Evolutionary conservation across 2,329 filamentous ascomycete genomes (phyloP).

Genomic region (Pseudodiploospora longispora): DNA sequence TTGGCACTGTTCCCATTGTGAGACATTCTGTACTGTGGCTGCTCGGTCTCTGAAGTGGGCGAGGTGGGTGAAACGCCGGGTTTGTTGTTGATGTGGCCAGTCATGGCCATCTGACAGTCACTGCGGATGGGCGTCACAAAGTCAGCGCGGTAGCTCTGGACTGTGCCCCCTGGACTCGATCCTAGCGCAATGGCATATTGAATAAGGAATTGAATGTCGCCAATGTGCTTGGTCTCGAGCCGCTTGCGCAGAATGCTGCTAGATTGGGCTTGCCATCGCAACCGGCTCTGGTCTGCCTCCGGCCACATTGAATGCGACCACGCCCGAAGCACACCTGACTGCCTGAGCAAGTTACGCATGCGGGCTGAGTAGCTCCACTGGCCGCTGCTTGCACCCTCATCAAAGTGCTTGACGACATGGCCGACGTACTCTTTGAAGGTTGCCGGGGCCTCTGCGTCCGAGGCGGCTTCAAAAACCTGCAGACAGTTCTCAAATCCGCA

Average conservation of each 20-base stretch:
- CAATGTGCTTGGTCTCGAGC: slow-evolving; percentile 37
- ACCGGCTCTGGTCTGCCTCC: slow-evolving; percentile 23
- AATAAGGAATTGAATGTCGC: slow-evolving; percentile 29
- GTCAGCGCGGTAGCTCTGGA: slow-evolving; percentile 21
- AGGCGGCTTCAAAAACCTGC: slow-evolving; percentile 34
- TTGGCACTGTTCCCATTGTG: slow-evolving; percentile 17
- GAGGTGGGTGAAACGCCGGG: slow-evolving; percentile 14
- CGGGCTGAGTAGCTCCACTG: slow-evolving; percentile 37
- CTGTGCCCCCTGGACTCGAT: slow-evolving; percentile 19
- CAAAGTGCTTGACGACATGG: slow-evolving; percentile 40
- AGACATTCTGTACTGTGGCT: slow-evolving; percentile 30
- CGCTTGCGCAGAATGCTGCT: slow-evolving; percentile 34
- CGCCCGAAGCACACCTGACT: slow-evolving; percentile 26
- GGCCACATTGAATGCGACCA: slow-evolving; percentile 30
- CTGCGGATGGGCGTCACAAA: slow-evolving; percentile 29
- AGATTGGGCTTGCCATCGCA: slow-evolving; percentile 34
- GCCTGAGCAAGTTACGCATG: slow-evolving; percentile 37
- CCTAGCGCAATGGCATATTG: slow-evolving; percentile 32
- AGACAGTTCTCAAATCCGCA: slow-evolving; percentile 39
- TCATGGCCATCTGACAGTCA: slow-evolving; percentile 25
- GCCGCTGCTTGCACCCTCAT: slow-evolving; percentile 30
- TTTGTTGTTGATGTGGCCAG: slow-evolving; percentile 23
- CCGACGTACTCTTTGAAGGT: slow-evolving; percentile 37
- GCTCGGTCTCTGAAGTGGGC: slow-evolving; percentile 20
- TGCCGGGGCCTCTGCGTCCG: slow-evolving; percentile 29